These are phyloP conservation scores for Fusarium xylarioides DNA, from an alignment of 2,329 filamentous ascomycete species.

Conservation along the genomic window DNA sequence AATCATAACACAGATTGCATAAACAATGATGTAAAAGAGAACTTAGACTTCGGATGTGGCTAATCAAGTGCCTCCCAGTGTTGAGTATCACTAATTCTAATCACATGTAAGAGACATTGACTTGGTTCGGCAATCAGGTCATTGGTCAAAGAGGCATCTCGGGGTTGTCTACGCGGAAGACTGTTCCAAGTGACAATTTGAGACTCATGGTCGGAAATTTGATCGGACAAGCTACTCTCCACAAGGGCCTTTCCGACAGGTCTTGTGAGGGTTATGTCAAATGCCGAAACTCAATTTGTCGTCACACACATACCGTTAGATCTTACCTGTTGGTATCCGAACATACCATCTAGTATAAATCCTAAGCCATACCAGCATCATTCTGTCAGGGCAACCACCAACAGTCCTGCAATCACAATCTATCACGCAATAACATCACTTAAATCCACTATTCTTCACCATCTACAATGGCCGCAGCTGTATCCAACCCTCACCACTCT, in stretches of 20 bases:
- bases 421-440: background rate
- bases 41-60: background rate
- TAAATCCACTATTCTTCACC: background rate
- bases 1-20: too few species aligned
- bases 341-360: background rate
- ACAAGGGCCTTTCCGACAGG: fast-evolving
- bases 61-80: background rate
- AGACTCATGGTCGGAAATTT: background rate
- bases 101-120: fast-evolving
- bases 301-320: too few species aligned
- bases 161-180: background rate
- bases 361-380: fast-evolving
- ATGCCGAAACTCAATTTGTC: background rate
- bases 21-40: too few species aligned
- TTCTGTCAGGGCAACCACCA: background rate
- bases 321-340: too few species aligned
- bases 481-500: background rate
- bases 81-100: background rate
- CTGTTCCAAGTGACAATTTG: background rate
- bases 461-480: background rate
- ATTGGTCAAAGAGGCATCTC: background rate
- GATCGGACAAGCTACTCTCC: background rate
- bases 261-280: background rate
- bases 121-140: background rate
- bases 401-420: fast-evolving